These are phyloP conservation scores for Termitomyces sp. DNA, from an alignment of 1,284 basidiomycete genomes.

Conservation along the genomic window DNA sequence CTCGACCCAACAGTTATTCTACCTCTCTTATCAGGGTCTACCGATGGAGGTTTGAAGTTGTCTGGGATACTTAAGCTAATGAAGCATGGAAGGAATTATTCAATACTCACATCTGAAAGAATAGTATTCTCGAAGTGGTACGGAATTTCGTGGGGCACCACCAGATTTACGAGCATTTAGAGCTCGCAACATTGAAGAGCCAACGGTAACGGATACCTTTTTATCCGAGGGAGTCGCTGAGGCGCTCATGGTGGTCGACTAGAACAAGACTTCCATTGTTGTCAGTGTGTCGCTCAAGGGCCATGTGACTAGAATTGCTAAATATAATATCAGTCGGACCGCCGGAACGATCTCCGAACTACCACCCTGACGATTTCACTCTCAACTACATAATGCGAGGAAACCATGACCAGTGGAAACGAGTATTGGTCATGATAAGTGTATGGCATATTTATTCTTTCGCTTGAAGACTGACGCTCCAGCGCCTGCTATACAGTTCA, in stretches of 20 bases:
- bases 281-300: background rate
- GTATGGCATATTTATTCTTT: too few relatives aligned
- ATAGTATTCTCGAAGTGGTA: conserved; percentile 61
- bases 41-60: conserved; percentile 67
- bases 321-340: background rate
- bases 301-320: background rate
- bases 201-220: conserved; percentile 40
- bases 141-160: conserved; percentile 37
- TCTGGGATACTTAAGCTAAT: conserved; percentile 36
- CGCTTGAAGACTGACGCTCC: too few relatives aligned
- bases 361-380: too few relatives aligned
- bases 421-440: too few relatives aligned
- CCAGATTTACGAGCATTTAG: conserved; percentile 53
- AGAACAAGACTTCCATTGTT: conserved; percentile 7
- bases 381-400: too few relatives aligned
- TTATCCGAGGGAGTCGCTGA: conserved; percentile 54
- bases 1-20: conserved; percentile 52
- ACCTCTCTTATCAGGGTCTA: conserved; percentile 60
- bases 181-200: conserved; percentile 50
- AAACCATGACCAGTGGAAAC: too few relatives aligned
- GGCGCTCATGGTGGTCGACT: conserved; percentile 33
- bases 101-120: conserved; percentile 59
- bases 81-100: background rate
- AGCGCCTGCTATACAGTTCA: too few relatives aligned
- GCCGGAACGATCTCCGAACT: background rate